Conservation (phyloP, 2,329 filamentous ascomycete species). For the Decorospora gaudefroyi region DNA sequence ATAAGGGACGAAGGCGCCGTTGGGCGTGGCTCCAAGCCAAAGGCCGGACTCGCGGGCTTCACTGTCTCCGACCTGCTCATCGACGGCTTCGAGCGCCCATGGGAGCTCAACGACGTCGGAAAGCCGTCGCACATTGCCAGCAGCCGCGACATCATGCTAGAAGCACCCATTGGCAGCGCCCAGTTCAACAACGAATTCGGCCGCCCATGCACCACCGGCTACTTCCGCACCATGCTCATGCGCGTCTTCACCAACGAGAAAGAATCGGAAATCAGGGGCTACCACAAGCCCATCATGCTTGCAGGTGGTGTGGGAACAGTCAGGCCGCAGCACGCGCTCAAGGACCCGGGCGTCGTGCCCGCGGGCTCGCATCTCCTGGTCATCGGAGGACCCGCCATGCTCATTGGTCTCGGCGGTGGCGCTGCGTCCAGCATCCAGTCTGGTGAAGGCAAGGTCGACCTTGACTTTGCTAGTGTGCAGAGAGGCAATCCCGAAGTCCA, state of each 20-base stretch:
- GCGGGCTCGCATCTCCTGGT: conserved; percentile 91
- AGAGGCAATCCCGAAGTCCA: conserved; percentile 97
- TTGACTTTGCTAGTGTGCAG: conserved; percentile 97
- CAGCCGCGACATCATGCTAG: conserved; percentile 95
- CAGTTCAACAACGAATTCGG: conserved; percentile 99
- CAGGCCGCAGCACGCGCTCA: conserved; percentile 85
- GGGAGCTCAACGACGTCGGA: conserved; percentile 83
- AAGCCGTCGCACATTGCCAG: conserved; percentile 91
- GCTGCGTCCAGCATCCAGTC: conserved; percentile 91
- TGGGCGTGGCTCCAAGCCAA: conserved; percentile 87
- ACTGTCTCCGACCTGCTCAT: conserved; percentile 94
- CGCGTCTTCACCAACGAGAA: conserved; percentile 65
- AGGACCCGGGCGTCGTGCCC: conserved; percentile 76
- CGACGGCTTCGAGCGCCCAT: conserved; percentile 78
- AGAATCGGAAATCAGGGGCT: conserved; percentile 76
- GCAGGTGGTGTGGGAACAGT: conserved; percentile 94
- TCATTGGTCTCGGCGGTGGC: conserved; percentile 94
- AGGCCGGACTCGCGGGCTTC: conserved; percentile 89
- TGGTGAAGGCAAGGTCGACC: conserved; percentile 83
- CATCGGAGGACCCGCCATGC: conserved; percentile 93
- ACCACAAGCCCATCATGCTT: conserved; percentile 99
- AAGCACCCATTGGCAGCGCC: conserved; percentile 92
- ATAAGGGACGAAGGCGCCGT: conserved; percentile 96
- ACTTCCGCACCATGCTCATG: conserved; percentile 87
- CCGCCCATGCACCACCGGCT: conserved; percentile 82